Conservation (phyloP, 2,329 filamentous ascomycete species). For the Cladosporium austrohemisphaericum region DNA sequence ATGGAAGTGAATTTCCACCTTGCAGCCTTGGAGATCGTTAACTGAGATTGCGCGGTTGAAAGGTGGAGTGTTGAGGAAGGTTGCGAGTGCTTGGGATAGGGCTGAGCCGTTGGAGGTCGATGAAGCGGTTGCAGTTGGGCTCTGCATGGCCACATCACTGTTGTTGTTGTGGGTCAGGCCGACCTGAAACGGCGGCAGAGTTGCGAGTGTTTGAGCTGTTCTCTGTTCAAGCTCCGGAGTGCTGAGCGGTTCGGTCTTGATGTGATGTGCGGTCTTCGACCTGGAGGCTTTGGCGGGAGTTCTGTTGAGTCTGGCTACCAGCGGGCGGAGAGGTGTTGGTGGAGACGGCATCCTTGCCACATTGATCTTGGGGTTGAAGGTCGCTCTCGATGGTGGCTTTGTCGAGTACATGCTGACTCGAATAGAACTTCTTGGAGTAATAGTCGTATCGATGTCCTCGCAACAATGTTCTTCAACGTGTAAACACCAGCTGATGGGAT, state of each 20-base stretch:
- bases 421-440: no score
- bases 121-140: not conserved
- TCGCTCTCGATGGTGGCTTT: not conserved
- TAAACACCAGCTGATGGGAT: no score
- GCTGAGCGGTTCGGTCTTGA: not conserved
- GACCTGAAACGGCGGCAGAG: not conserved
- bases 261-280: not conserved
- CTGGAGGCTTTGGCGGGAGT: not conserved
- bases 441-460: not conserved
- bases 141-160: no score
- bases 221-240: not conserved
- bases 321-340: not conserved
- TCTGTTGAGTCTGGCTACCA: conserved; percentile 3
- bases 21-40: not conserved
- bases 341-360: not conserved
- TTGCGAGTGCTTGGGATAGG: not conserved
- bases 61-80: not conserved
- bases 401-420: not conserved
- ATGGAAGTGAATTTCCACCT: conserved; percentile 8
- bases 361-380: not conserved
- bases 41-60: not conserved
- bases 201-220: not conserved
- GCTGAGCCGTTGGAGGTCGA: not conserved
- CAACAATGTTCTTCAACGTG: no score
- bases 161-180: not conserved